These are phyloP conservation scores for Corrigiola litoralis DNA, from an alignment of 179 eudicot genomes.

Conservation along the genomic window DNA sequence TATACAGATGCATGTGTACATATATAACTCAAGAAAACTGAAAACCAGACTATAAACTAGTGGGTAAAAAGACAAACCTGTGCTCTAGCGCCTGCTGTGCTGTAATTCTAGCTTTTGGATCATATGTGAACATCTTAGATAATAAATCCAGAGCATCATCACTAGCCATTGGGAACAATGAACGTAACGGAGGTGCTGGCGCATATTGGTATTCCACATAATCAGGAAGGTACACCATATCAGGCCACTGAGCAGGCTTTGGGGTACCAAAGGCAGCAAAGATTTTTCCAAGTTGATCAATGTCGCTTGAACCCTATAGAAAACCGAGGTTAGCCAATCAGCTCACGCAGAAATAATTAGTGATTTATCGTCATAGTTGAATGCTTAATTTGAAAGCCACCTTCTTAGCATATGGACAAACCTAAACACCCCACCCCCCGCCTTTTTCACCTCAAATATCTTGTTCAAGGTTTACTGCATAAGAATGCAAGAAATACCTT, in stretches of 20 bases:
- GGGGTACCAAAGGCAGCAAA: conserved; percentile 98
- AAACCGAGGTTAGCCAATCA: conserved; percentile 14
- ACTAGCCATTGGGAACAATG: conserved; percentile 96
- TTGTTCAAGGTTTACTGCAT: too few relatives aligned
- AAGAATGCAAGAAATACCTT: too few relatives aligned
- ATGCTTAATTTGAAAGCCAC: too few relatives aligned
- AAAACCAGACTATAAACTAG: background rate
- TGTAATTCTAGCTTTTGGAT: conserved; percentile 81
- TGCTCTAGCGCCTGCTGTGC: conserved; percentile 96
- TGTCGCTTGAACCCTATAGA: conserved; percentile 85
- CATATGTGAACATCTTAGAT: conserved; percentile 91
- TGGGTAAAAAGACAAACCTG: conserved; percentile 38
- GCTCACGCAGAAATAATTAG: conserved; percentile 15
- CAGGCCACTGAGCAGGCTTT: conserved; percentile 88
- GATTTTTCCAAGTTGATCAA: conserved; percentile 95
- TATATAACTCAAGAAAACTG: background rate
- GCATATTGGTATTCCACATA: conserved; percentile 88
- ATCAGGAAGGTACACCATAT: conserved; percentile 87
- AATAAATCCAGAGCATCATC: conserved; percentile 91
- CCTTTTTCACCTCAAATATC: too few relatives aligned
- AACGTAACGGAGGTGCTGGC: conserved; percentile 69
- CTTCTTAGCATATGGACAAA: too few relatives aligned
- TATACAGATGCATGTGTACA: background rate
- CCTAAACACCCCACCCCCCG: too few relatives aligned
- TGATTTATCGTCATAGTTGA: too few relatives aligned